These are phyloP conservation scores for Serpula lacrymans DNA, from an alignment of 768 basidiomycete species.

Conservation along the genomic window DNA sequence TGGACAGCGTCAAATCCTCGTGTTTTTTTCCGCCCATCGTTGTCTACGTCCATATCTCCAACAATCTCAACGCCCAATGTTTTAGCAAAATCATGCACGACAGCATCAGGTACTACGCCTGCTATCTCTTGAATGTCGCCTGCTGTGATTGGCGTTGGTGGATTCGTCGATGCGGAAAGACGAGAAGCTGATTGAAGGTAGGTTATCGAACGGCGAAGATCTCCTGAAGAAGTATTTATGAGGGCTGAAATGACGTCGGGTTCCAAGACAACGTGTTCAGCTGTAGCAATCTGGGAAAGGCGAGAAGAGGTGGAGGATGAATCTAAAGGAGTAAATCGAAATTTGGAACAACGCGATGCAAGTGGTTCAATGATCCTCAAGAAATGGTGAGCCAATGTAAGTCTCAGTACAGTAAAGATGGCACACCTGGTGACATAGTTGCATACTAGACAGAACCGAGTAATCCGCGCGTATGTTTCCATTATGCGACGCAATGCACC, in stretches of 20 bases:
- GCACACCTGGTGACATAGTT: slow-evolving; percentile 96
- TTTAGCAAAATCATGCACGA: slow-evolving; percentile 66
- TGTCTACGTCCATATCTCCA: slow-evolving; percentile 52
- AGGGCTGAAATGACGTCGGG: slow-evolving; percentile 65
- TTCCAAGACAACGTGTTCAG: slow-evolving; percentile 63
- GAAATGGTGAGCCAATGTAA: not conserved
- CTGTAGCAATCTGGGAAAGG: slow-evolving; percentile 73
- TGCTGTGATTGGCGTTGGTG: slow-evolving; percentile 72
- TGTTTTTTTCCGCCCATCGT: slow-evolving; percentile 22
- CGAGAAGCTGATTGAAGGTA: slow-evolving; percentile 95
- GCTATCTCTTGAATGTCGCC: slow-evolving; percentile 94
- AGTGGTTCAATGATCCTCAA: slow-evolving; percentile 95
- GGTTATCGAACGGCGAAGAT: slow-evolving; percentile 95
- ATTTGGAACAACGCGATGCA: slow-evolving; percentile 98
- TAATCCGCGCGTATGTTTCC: slow-evolving; percentile 98
- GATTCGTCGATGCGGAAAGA: slow-evolving; percentile 68
- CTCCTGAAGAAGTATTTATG: slow-evolving; percentile 81
- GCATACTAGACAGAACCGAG: slow-evolving; percentile 96
- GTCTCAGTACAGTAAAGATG: not conserved
- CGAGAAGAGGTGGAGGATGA: slow-evolving; percentile 68
- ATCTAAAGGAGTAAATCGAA: slow-evolving; percentile 94
- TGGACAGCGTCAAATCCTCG: slow-evolving; percentile 65
- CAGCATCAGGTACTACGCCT: slow-evolving; percentile 80
- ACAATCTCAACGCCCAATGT: slow-evolving; percentile 70
- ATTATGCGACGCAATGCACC: slow-evolving; percentile 96